phyloP scores from a whole-genome alignment of 2,329 filamentous ascomycete genomes.

The Sporothrix pallida region DNA sequence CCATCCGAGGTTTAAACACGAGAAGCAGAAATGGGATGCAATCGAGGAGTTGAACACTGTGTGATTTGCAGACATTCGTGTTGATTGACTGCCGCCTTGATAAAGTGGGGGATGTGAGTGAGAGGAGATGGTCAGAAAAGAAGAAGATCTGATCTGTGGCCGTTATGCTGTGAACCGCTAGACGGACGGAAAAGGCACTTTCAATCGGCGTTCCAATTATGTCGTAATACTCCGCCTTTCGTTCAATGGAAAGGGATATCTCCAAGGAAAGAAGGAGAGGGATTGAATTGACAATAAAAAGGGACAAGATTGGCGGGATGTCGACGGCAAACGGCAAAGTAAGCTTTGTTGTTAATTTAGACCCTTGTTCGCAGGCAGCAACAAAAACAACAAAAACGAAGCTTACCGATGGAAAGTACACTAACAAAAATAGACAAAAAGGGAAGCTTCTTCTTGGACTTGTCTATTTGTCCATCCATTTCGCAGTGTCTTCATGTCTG shows the following conservation, averaged over 20 bases:
- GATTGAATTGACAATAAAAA: neutral
- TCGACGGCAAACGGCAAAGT: neutral
- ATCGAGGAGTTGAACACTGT: neutral
- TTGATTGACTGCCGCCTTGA: neutral
- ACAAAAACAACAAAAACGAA: conserved; percentile 7
- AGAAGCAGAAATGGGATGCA: neutral
- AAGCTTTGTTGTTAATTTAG: neutral
- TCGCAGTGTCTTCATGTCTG: neutral
- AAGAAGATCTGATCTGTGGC: too few species aligned
- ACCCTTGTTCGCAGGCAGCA: conserved; percentile 12
- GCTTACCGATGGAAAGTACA: neutral
- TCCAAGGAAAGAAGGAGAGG: neutral
- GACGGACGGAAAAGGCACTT: too few species aligned
- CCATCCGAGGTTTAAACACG: neutral
- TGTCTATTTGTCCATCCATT: neutral
- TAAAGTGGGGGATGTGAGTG: neutral
- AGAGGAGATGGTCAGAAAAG: too few species aligned
- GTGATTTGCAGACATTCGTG: too few species aligned
- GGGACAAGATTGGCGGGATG: neutral
- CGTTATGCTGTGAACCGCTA: too few species aligned
- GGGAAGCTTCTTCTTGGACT: neutral
- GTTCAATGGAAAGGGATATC: too few species aligned
- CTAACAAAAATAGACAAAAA: neutral
- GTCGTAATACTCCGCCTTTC: too few species aligned
- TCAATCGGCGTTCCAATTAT: too few species aligned